A percentile compares a stretch with the other conserved stretches of the same genome.
These are phyloP conservation scores for Acacia acuminata DNA, from an alignment of 306 rosid species.

Conservation along the genomic window DNA sequence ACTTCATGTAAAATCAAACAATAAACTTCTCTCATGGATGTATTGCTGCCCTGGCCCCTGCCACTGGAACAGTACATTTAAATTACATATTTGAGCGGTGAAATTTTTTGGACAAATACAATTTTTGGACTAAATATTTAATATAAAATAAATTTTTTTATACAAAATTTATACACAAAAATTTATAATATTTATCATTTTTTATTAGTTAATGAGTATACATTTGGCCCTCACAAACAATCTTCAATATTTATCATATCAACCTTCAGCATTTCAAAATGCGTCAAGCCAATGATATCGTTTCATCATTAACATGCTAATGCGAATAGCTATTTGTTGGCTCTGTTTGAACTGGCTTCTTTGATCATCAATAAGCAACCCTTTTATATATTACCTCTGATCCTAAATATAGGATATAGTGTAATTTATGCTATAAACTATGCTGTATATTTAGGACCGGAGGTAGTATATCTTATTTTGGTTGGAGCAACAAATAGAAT, in stretches of 20 bases:
- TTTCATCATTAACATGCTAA: background rate
- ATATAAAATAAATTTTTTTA: too few species aligned
- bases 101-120: background rate
- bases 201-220: too few species aligned
- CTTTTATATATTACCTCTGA: background rate
- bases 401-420: too few species aligned
- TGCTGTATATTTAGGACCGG: too few species aligned
- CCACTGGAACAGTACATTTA: background rate
- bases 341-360: background rate
- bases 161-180: too few species aligned
- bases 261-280: background rate
- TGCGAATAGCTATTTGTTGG: background rate
- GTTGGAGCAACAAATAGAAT: conserved; percentile 21
- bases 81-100: background rate
- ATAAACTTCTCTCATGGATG: background rate
- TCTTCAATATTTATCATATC: background rate
- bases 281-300: background rate
- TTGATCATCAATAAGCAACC: conserved; percentile 8
- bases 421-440: too few species aligned
- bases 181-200: too few species aligned
- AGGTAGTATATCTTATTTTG: background rate
- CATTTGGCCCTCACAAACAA: too few species aligned
- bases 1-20: background rate
- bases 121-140: too few species aligned
- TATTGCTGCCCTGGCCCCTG: background rate